phyloP scores from a whole-genome alignment of 768 basidiomycete genomes.

The Chalciporus piperatus region DNA sequence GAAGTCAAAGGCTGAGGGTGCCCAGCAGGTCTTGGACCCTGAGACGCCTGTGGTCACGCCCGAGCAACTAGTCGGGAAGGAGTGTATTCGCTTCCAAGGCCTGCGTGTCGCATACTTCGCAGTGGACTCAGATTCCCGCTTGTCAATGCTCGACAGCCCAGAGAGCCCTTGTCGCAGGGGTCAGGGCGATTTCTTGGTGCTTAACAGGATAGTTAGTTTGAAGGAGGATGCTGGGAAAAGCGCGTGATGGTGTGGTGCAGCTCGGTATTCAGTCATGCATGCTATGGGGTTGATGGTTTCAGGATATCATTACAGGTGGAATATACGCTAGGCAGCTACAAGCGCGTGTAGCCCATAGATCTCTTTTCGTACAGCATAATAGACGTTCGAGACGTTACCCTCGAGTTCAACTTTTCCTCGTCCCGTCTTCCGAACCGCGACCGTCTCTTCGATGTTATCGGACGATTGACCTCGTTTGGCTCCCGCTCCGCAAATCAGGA shows the following conservation, averaged over 20 bases:
- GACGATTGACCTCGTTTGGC: conserved; percentile 42
- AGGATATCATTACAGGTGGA: conserved; percentile 7
- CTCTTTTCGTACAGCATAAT: conserved; percentile 84
- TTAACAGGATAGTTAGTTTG: conserved; percentile 90
- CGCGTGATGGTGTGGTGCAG: conserved; percentile 8
- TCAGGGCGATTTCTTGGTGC: conserved; percentile 76
- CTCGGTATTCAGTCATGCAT: not conserved
- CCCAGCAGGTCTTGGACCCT: conserved; percentile 35
- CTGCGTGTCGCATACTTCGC: conserved; percentile 94
- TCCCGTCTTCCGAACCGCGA: conserved; percentile 86
- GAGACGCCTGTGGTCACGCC: conserved; percentile 68
- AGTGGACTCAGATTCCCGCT: conserved; percentile 79
- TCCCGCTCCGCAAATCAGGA: conserved; percentile 78
- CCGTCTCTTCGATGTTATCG: conserved; percentile 58
- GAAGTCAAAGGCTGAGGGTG: conserved; percentile 49
- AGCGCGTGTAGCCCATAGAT: conserved; percentile 90
- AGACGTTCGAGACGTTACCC: conserved; percentile 84
- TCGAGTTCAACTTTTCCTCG: conserved; percentile 87
- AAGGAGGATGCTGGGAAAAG: conserved; percentile 91
- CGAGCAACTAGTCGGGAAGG: conserved; percentile 82
- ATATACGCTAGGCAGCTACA: conserved; percentile 55
- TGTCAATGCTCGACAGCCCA: conserved; percentile 61
- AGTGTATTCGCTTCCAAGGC: conserved; percentile 95
- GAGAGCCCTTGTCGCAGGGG: conserved; percentile 40
- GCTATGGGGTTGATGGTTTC: not conserved